Evolutionary conservation across 2,329 filamentous ascomycete genomes (phyloP).

Genomic region (Fusarium foetens): DNA sequence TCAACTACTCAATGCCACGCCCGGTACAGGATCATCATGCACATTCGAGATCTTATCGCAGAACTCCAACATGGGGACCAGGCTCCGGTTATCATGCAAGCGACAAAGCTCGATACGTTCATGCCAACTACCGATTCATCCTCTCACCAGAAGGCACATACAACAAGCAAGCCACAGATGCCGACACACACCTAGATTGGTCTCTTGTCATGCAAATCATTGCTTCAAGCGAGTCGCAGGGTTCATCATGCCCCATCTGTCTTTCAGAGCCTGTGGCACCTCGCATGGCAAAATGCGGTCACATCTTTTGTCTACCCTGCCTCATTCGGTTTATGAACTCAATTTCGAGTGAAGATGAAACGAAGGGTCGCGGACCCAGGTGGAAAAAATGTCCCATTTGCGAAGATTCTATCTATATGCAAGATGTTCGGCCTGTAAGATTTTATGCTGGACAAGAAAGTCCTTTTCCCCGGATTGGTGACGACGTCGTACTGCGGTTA

Average conservation of each 20-base stretch:
- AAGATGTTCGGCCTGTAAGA: slow-evolving; percentile 86
- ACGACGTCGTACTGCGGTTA: slow-evolving; percentile 88
- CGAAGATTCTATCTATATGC: slow-evolving; percentile 91
- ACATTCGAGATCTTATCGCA: slow-evolving; percentile 67
- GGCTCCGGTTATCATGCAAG: slow-evolving; percentile 90
- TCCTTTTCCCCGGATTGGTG: slow-evolving; percentile 80
- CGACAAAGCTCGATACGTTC: slow-evolving; percentile 90
- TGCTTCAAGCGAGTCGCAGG: slow-evolving; percentile 88
- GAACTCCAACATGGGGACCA: slow-evolving; percentile 82
- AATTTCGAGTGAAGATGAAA: slow-evolving; percentile 75
- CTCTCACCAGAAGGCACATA: slow-evolving; percentile 87
- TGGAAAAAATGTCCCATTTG: slow-evolving; percentile 98
- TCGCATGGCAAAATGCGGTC: slow-evolving; percentile 95
- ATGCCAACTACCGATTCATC: slow-evolving; percentile 97
- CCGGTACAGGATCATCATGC: slow-evolving; percentile 69
- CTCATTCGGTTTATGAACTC: slow-evolving; percentile 96
- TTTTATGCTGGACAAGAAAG: slow-evolving; percentile 93
- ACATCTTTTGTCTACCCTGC: slow-evolving; percentile 96
- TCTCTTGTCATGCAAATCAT: slow-evolving; percentile 89
- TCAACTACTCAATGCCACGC: slow-evolving; percentile 87
- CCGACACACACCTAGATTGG: slow-evolving; percentile 93
- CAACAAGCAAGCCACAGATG: slow-evolving; percentile 80
- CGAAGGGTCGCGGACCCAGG: slow-evolving; percentile 74
- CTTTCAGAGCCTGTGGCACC: slow-evolving; percentile 92
- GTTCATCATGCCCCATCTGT: slow-evolving; percentile 92